Evolutionary conservation across 1,284 basidiomycete species (phyloP), one percentile per base, ranked within the genome.

Genomic region (Pascua guehoae): DNA sequence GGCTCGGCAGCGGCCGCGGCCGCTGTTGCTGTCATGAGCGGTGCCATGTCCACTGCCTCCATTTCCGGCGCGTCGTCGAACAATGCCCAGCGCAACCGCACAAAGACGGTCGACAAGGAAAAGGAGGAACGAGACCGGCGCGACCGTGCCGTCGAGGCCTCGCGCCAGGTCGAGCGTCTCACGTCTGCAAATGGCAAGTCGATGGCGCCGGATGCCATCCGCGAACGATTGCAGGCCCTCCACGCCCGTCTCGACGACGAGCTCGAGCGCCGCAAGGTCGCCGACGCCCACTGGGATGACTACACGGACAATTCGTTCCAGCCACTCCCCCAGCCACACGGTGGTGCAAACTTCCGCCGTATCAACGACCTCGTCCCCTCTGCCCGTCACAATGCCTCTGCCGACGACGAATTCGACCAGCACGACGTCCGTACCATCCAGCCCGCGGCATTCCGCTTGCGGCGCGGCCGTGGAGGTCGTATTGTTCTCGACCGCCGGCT

Each of bases 201-300:
- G 18, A 72, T 67, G 54, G 67, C 70, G 8, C 71, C 71, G 10
- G 72, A 76, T 43, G 69, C 66, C 37, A 58, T 76, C 41, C 71
- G 72, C 49, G 88, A 91, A 56, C 85, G 88, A 41, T 75, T 82
- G 45, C 79, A 80, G 8, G 76, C 81, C 5, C 85, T 92, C 58
- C 81, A 82, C 45, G 80, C 82, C 41, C 81, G 83, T 51, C 83
- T 91, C 67, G 90, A 94, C 60, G 79, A 82, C 15, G 82, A 85
- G 49, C 72, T 92, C 60, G 78, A 80, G 8, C 80, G 80, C 47
- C 85, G 85, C 71, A 88, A 87, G 48, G 74, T 77, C 49, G 62
- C 61, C 53, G 89, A 94, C 68, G 82, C 86, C 53, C 82, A 85
- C 45, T 94, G 91, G 87, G 91, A 95, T 66, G 91, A 95, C 68